A percentile compares a stretch with the other conserved stretches of the same genome.
These are phyloP conservation scores for Rhinocladiella mackenziei DNA, from an alignment of 2,329 filamentous ascomycete genomes.

Conservation along the genomic window DNA sequence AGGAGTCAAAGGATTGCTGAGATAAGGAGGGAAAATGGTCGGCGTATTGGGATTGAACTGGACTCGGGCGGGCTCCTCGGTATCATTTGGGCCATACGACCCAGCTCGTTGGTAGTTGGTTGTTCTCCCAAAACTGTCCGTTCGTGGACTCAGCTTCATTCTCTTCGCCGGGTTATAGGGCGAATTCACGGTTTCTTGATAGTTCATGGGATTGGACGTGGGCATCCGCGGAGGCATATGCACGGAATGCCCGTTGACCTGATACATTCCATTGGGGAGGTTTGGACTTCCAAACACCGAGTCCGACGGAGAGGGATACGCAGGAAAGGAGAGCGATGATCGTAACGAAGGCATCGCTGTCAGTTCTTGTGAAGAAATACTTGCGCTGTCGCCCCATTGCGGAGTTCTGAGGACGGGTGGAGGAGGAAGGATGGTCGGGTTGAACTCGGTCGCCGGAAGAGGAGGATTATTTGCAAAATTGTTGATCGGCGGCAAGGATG, in stretches of 20 bases:
- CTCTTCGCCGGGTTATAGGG: slow-evolving; percentile 28
- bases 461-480: slow-evolving; percentile 9
- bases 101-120: slow-evolving; percentile 16
- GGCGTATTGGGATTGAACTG: slow-evolving; percentile 27
- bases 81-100: slow-evolving; percentile 25
- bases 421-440: slow-evolving; percentile 17
- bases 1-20: slow-evolving; percentile 41
- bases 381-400: slow-evolving; percentile 22
- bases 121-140: slow-evolving; percentile 21
- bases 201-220: slow-evolving; percentile 26
- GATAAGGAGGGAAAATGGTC: slow-evolving; percentile 28
- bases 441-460: slow-evolving; percentile 11
- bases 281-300: slow-evolving; percentile 26
- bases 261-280: slow-evolving; percentile 20
- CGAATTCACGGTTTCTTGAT: slow-evolving; percentile 24
- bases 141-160: slow-evolving; percentile 27
- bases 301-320: slow-evolving; percentile 29
- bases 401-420: slow-evolving; percentile 27
- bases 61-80: slow-evolving; percentile 23
- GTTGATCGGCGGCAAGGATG: slow-evolving; percentile 9
- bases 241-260: slow-evolving; percentile 17
- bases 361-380: slow-evolving; percentile 5
- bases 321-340: slow-evolving; percentile 13
- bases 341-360: slow-evolving; percentile 9
- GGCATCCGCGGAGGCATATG: slow-evolving; percentile 29